Base-by-base conservation (phyloP, 2,329 filamentous ascomycete genomes). In the Colletotrichum simmondsii region DNA sequence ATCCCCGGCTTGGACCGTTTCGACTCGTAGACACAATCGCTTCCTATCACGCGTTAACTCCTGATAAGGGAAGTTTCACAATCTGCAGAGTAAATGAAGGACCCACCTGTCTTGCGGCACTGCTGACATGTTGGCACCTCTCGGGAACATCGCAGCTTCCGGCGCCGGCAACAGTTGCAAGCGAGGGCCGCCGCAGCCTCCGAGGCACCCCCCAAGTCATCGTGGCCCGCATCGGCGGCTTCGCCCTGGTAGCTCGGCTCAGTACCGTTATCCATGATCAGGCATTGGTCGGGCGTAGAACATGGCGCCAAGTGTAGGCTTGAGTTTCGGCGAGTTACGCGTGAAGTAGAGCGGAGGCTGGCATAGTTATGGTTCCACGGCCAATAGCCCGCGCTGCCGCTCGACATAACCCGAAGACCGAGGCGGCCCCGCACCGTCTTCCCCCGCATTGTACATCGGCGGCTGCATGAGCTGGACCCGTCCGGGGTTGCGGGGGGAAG, bases 181-280 rank as follows among this genome's bases (percentile, higher is more conserved):
- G 71, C 61, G 28, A 73, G 67, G 6, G 61, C 66, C 76, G 85
- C 79, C 37, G 83, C 90, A 30, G 87, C 84, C 37, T 88, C 88
- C 72, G 86, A 84, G 71, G 83, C 83, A 19, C 81, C 90, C 3
- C 30, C 56, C 28, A 30, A 59, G 30, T 37, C 56, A 56, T 78
- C 77, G 52, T 79, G 74, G 2, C 78, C 77, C 3, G 75, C 75
- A 3, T 76, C 58, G 6, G 78, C 78, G 7, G 76, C 77, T 24
- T 73, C 75, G 7, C 77, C 74, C 6, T 77, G 75, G 35, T 74
- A 28, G n/a, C 56, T 59, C 30, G 32, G 30, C 56, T 59, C 56
- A 22, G 10, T 8, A 19, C 56, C 56, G 30, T 37, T 59, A 37
- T 59, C 30, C 56, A 59, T 59, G 19, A 22, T 37, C 3, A 19